Evolutionary conservation across 495 filamentous ascomycete genomes (phyloP), one percentile per base, ranked within the genome.

Genomic region (Aspergillus bertholletiae): DNA sequence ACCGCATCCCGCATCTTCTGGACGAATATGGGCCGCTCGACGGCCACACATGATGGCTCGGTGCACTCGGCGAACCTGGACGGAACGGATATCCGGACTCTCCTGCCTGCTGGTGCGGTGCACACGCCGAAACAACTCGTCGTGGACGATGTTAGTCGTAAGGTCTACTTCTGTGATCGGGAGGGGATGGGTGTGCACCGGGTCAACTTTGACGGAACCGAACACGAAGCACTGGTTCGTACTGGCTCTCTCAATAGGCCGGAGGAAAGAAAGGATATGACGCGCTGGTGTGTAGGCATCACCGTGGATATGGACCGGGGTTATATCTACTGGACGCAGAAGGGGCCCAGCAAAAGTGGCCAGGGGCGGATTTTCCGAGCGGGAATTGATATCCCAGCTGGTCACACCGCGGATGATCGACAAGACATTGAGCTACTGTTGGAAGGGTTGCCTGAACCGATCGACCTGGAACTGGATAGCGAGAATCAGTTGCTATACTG

Each of bases 301-400:
- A 61, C 71, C 0, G 48, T 85, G 30, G 70, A 73, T 37, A 51
- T 49, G 1, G 46, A 57, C 1, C 62, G 56, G 7, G 69, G 68
- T 2, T 60, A 75, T 23, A 48, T 85, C n/a, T 83, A 80, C 63
- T 84, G 80, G 80, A 78, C 80, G 0, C 82, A 83, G 51, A 83
- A 83, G 59, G 82, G 81, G 0, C 70, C 67, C 5, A 69, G 68
- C 21, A 83, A 83, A 52, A 70, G 59, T 2, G 58, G 56, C 0
- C 61, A 69, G 27, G 79, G 82, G 1, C 65, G 67, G 18, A 79
- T 84, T 27, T 78, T 79, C 62, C 60, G 74, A 20, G 73, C 75
- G 0, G 56, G 63, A 2, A 60, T 82, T 13, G 70, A 73, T 2
- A 56, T 70, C n/a, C 69, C 69, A 0, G 20, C 39, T 7, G 70